A percentile compares a stretch with the other conserved stretches of the same genome.
These are phyloP conservation scores for Claviceps africana DNA, from an alignment of 2,329 filamentous ascomycete species.

Conservation along the genomic window DNA sequence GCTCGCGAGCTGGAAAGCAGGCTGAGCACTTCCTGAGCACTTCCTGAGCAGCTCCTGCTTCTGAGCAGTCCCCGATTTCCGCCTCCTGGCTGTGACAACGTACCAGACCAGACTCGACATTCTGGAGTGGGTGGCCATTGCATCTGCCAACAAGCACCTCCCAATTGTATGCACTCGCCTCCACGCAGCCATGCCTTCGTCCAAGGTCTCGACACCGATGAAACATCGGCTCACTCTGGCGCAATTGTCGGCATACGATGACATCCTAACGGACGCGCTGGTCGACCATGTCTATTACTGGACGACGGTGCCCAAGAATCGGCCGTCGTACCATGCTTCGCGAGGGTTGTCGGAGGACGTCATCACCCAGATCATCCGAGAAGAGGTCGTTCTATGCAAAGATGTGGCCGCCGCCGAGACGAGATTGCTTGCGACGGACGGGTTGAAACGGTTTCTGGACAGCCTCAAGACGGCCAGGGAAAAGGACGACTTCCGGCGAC, in stretches of 20 bases:
- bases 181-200: constrained; percentile 20
- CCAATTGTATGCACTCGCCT: background rate
- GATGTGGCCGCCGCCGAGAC: constrained; percentile 57
- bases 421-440: constrained; percentile 57
- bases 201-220: constrained; percentile 20
- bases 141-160: background rate
- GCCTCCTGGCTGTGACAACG: background rate
- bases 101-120: too few species aligned
- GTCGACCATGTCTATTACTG: constrained; percentile 95
- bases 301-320: constrained; percentile 91
- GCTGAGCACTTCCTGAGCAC: too few species aligned
- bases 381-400: constrained; percentile 59
- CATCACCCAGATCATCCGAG: constrained; percentile 45
- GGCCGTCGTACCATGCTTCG: constrained; percentile 69
- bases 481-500: constrained; percentile 71
- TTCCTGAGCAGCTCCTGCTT: too few species aligned
- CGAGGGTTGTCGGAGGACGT: constrained; percentile 59
- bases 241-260: constrained; percentile 85
- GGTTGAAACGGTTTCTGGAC: constrained; percentile 56
- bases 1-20: background rate
- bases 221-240: constrained; percentile 68
- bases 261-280: constrained; percentile 86
- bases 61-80: too few species aligned
- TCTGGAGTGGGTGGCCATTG: too few species aligned
- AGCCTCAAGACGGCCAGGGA: constrained; percentile 61